phyloP scores from a whole-genome alignment of 176 grass and related monocot species.

The Carex cristatella region DNA sequence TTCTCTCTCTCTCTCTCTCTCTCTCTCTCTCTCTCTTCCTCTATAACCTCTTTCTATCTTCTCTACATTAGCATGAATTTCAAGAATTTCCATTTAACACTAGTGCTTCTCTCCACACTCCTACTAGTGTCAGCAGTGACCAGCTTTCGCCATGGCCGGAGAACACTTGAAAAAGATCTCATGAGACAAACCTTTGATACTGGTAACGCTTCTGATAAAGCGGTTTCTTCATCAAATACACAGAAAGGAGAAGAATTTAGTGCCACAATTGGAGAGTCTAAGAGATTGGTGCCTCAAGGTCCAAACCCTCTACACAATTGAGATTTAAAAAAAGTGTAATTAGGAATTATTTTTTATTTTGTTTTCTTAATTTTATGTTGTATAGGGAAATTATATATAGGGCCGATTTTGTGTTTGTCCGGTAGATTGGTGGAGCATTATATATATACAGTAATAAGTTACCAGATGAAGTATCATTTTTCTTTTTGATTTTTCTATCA shows the following conservation, averaged over 20 bases:
- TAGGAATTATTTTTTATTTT: not conserved
- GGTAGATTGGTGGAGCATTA: slow-evolving; percentile 15
- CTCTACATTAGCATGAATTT: slow-evolving; percentile 29
- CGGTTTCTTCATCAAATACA: slow-evolving; percentile 1
- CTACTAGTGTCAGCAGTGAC: slow-evolving; percentile 25
- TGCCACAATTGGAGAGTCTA: slow-evolving; percentile 35
- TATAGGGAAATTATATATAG: slow-evolving; percentile 18
- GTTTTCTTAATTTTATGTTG: not conserved
- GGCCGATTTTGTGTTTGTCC: not conserved
- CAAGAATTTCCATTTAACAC: not conserved
- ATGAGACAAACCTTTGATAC: not conserved
- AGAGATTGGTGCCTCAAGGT: slow-evolving; percentile 65
- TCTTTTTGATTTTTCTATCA: not conserved
- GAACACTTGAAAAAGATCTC: not conserved
- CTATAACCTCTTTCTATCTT: not conserved
- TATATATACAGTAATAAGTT: not conserved
- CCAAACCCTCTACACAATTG: slow-evolving; percentile 87
- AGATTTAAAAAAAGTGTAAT: slow-evolving; percentile 15
- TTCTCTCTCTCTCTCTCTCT: not conserved
- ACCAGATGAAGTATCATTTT: too few relatives aligned
- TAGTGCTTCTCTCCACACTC: slow-evolving; percentile 22
- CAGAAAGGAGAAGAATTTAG: not conserved
- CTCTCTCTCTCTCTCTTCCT: not conserved
- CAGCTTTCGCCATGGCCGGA: slow-evolving; percentile 20
- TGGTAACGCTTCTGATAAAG: not conserved